These are phyloP conservation scores for Sicyos baderoa DNA, from an alignment of 306 rosid species.

Conservation along the genomic window DNA sequence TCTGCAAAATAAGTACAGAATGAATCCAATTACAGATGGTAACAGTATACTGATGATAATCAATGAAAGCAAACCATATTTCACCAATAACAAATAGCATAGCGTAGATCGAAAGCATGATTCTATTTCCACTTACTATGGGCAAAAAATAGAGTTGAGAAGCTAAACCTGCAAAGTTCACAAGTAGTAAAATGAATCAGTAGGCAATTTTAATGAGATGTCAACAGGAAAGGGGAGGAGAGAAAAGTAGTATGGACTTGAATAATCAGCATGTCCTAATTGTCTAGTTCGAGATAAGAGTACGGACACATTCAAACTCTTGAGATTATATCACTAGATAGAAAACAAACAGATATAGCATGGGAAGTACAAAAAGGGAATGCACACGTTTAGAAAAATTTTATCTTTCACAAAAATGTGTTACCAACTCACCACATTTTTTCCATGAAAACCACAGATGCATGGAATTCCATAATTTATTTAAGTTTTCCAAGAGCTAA, in stretches of 20 bases:
- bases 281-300: neutral
- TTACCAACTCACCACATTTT: neutral
- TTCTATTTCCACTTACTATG: conserved; percentile 59
- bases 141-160: conserved; percentile 85
- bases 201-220: conserved; percentile 7
- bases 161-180: conserved; percentile 83
- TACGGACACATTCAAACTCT: neutral
- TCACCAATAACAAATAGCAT: neutral
- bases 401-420: neutral
- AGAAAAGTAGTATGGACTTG: neutral
- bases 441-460: neutral
- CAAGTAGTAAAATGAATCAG: conserved; percentile 25
- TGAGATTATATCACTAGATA: neutral
- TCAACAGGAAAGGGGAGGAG: neutral
- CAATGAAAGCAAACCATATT: no score
- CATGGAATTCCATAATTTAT: no score
- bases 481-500: no score
- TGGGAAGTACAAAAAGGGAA: neutral
- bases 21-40: conserved; percentile 17
- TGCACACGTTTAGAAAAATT: neutral
- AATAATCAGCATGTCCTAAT: neutral
- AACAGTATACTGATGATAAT: neutral
- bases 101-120: neutral
- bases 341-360: neutral
- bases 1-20: conserved; percentile 41